phyloP scores from a whole-genome alignment of 805 yeast genomes.

The Huiozyma sinensis region DNA sequence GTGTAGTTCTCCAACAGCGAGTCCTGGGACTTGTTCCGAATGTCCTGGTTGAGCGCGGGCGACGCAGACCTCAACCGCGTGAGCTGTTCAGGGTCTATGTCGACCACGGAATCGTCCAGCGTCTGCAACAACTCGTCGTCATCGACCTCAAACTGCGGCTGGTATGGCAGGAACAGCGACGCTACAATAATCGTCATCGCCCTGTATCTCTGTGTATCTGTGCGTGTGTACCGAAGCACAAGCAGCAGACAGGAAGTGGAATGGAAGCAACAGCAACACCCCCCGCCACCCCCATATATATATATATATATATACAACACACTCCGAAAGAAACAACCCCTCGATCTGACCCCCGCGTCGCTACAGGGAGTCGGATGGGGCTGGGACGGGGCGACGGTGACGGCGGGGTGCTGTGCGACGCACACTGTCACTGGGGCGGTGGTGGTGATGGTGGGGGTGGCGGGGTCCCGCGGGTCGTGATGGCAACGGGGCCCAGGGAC shows the following conservation, averaged over 20 bases:
- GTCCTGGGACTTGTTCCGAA: constrained; percentile 3
- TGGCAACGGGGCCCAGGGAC: constrained; percentile 37
- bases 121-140: constrained; percentile 2
- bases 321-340: too few relatives aligned
- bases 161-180: constrained; percentile 61
- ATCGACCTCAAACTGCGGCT: constrained; percentile 43
- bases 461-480: constrained; percentile 33
- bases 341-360: too few relatives aligned
- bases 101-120: constrained; percentile 1
- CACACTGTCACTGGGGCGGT: constrained; percentile 27
- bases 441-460: constrained; percentile 19
- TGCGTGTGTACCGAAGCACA: not conserved
- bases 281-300: not conserved
- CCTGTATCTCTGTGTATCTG: too few relatives aligned
- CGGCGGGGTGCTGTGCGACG: constrained; percentile 17
- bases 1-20: constrained; percentile 3
- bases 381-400: too few relatives aligned
- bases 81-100: constrained; percentile 2
- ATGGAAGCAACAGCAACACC: not conserved
- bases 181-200: constrained; percentile 39
- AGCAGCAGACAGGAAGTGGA: not conserved
- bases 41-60: not conserved
- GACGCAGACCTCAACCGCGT: not conserved
- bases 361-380: too few relatives aligned
- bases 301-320: not conserved